These are phyloP conservation scores for Venturia pyrina DNA, from an alignment of 2,329 filamentous ascomycete genomes.

Conservation along the genomic window DNA sequence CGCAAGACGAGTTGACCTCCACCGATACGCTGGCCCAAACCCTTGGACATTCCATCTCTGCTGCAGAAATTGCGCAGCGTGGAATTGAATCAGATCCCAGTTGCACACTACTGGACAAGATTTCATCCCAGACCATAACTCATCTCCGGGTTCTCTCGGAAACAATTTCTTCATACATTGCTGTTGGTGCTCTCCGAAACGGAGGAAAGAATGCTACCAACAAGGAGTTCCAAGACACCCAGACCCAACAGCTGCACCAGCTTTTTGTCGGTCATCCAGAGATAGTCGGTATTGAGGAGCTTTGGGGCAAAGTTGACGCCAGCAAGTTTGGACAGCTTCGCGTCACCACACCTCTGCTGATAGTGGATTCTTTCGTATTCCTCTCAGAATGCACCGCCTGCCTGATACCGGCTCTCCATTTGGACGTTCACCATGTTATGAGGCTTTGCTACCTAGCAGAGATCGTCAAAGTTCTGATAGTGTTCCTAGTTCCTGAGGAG, in stretches of 20 bases:
- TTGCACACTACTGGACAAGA: conserved; percentile 68
- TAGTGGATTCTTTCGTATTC: conserved; percentile 67
- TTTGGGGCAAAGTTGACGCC: conserved; percentile 29
- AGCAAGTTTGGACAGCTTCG: conserved; percentile 27
- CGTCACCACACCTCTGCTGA: conserved; percentile 43
- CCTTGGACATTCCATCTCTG: conserved; percentile 76
- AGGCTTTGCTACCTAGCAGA: conserved; percentile 85
- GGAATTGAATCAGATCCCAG: conserved; percentile 66
- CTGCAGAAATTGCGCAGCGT: conserved; percentile 84
- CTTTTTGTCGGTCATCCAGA: conserved; percentile 54
- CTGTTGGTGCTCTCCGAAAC: conserved; percentile 59
- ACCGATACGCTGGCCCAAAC: conserved; percentile 52
- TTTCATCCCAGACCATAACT: conserved; percentile 73
- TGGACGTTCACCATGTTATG: conserved; percentile 70
- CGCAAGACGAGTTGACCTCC: conserved; percentile 38
- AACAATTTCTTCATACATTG: conserved; percentile 75
- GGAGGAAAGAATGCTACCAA: conserved; percentile 48
- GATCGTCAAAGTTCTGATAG: conserved; percentile 67
- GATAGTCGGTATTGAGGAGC: conserved; percentile 22
- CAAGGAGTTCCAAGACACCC: conserved; percentile 56
- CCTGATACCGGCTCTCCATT: conserved; percentile 54
- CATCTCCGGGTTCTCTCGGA: conserved; percentile 83
- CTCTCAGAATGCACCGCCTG: conserved; percentile 69
- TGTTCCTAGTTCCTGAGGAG: conserved; percentile 28
- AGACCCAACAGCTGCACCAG: conserved; percentile 63